phyloP scores from a whole-genome alignment of 768 basidiomycete genomes.

The Coprinellus micaceus region DNA sequence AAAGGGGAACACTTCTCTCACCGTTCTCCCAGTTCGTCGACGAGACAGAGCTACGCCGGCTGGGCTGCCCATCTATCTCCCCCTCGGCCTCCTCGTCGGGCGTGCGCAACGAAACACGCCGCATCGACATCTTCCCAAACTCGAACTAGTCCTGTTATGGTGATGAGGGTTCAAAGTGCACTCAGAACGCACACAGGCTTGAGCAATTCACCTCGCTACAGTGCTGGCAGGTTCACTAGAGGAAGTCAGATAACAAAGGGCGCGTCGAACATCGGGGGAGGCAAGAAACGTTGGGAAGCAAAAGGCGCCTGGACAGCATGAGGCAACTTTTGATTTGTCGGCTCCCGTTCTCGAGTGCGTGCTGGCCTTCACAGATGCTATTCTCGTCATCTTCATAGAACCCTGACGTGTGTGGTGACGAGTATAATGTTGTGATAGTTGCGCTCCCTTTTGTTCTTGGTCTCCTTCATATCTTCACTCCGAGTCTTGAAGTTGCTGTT shows the following conservation, averaged over 20 bases:
- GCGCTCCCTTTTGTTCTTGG: no score
- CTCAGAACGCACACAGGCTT: no score
- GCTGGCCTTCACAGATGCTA: neutral
- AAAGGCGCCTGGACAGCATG: neutral
- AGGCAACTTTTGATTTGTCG: neutral
- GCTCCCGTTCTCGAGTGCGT: neutral
- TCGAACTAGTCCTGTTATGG: no score
- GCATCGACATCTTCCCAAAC: neutral
- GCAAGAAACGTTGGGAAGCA: neutral
- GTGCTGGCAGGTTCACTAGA: no score
- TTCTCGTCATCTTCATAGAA: no score
- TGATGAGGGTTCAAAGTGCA: no score
- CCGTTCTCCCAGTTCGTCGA: constrained; percentile 2
- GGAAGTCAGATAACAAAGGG: no score
- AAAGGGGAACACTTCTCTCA: neutral
- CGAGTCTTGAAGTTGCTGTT: no score
- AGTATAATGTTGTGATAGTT: no score
- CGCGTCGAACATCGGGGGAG: neutral
- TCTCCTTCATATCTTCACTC: no score
- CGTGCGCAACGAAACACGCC: neutral
- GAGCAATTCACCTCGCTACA: no score
- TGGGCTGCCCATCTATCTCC: neutral
- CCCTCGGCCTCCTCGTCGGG: neutral
- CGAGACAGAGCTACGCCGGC: neutral
- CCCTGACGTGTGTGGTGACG: no score